Base-by-base conservation (phyloP, 495 filamentous ascomycete species). In the Hypoxylon trugodes region DNA sequence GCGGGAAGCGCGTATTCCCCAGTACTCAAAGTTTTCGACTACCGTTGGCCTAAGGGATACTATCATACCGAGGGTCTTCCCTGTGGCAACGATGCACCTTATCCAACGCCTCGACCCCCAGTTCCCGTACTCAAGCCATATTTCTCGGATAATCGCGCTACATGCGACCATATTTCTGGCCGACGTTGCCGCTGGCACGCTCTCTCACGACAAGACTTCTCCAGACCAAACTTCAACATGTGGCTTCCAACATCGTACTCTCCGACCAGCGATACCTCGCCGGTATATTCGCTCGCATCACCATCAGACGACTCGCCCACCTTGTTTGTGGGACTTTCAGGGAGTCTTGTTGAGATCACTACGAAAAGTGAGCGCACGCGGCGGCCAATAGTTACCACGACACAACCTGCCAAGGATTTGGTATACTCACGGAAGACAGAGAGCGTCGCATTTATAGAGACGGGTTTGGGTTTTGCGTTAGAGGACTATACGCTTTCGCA, bases 21-120 rank as follows among this genome's bases (percentile, higher is more conserved):
- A 3, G 65, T 71, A 26, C 24, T 82, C 54, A 79, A 80, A 47
- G 59, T 82, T 1, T 82, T 81, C 43, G 80, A 82, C 70, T 81
- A 80, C 26, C 78, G 80, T 6, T 80, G 76, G 75, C 58, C 73
- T 0, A 77, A 74, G 56, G 38, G 57, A 2, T 82, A 82, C 53
- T 72, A 79, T 21, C 74, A 82, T 41, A 79, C 76, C 8, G 65
- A 73, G 1, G 73, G 69, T 4, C 68, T 82, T 2, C 69, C 78
- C 0, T 82, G 80, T 42, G 35, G 68, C 5, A 62, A 32, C 16
- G 35, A 47, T 0, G 19, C 10, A 0, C 80, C 80, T 0, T 76
- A 74, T 35, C 77, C 79, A 2, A 19, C 26, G 3, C 78, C 77
- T 0, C 62, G 57, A 6, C 36, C 50, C 7, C 76, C 69, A 0